Percentiles rank a stretch among this genome's conserved stretches.
These are phyloP conservation scores for Mycena galericulata DNA, from an alignment of 768 basidiomycete genomes.

Conservation along the genomic window DNA sequence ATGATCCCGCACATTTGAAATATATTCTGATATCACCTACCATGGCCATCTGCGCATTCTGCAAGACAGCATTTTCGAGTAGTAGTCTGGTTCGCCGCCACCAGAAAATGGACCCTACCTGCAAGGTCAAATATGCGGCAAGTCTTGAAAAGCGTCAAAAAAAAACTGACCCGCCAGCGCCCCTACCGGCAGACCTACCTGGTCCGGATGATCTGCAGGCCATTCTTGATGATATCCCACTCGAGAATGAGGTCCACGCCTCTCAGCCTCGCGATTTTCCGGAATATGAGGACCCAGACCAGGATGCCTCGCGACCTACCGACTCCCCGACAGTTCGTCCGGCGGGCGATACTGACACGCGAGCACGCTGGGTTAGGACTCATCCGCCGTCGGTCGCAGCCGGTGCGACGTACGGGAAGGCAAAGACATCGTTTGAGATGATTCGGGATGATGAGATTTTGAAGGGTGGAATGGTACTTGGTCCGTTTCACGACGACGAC, in stretches of 20 bases:
- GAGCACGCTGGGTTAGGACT: not conserved
- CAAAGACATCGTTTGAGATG: slow-evolving; percentile 8
- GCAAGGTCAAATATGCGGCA: not conserved
- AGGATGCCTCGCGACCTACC: slow-evolving; percentile 4
- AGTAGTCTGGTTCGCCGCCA: not conserved
- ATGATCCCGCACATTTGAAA: not conserved
- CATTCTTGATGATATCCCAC: slow-evolving; percentile 10
- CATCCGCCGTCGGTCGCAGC: not conserved
- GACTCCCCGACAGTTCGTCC: not conserved
- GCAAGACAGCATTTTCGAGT: not conserved
- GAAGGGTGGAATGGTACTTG: slow-evolving; percentile 7
- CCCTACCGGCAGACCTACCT: not conserved
- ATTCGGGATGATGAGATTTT: slow-evolving; percentile 15
- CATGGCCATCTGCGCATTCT: slow-evolving; percentile 8
- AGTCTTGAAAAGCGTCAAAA: not conserved
- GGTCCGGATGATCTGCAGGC: not conserved
- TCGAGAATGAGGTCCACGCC: not conserved
- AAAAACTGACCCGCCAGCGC: not conserved
- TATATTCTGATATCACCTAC: not conserved
- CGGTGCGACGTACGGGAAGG: not conserved
- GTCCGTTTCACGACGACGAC: slow-evolving; percentile 40
- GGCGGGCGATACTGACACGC: not conserved
- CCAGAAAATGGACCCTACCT: not conserved
- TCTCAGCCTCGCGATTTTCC: not conserved
- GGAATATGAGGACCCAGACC: not conserved